Evolutionary conservation across 371 early-diverging fungal genomes (phyloP), one percentile per base, ranked within the genome.

Genomic region (Apophysomyces trapeziformis): DNA sequence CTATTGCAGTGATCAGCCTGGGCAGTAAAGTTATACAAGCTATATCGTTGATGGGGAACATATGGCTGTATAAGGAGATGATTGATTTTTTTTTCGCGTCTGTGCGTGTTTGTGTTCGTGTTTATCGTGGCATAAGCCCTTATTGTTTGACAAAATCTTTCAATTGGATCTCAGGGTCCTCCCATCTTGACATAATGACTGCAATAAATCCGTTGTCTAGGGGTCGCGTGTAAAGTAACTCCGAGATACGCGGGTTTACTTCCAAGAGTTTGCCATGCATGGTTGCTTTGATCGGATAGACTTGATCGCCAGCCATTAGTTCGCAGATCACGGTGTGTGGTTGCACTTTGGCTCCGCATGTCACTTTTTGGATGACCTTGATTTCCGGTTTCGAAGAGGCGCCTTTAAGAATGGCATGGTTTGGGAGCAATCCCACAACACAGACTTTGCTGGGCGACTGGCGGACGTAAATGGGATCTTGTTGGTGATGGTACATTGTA

Each of bases 371-470:
- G n/a, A 64, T 61, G 0, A 71, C 26, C 0, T 68, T 43, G 65
- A 32, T 50, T 38, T 13, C 63, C 35, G 12, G 46, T 43, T 37
- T 45, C 46, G 47, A 68, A 13, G 41, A 41, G 59, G 11, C 26
- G 60, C 45, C 46, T 38, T 50, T 37, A 4, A 32, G 14, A 36
- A 50, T 57, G 12, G 69, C 64, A 63, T 73, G 77, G 41, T 26
- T 64, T 8, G 39, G 60, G 0, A 63, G 58, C 2, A 85, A 57
- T 35, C 85, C 82, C 3, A 83, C 47, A 5, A 83, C 78, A 61
- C 85, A 85, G 14, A 83, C 70, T 66, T 78, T 81, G 63, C 78
- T 85, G 36, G 85, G 85, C 18, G 85, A 60, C 62, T 81, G 83
- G 12, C 80, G 78, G 46, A 79, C 73, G 60, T 81, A 82, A 6